Conservation (phyloP, 2,329 filamentous ascomycete genomes). For the Lasiodiplodia hormozganensis region DNA sequence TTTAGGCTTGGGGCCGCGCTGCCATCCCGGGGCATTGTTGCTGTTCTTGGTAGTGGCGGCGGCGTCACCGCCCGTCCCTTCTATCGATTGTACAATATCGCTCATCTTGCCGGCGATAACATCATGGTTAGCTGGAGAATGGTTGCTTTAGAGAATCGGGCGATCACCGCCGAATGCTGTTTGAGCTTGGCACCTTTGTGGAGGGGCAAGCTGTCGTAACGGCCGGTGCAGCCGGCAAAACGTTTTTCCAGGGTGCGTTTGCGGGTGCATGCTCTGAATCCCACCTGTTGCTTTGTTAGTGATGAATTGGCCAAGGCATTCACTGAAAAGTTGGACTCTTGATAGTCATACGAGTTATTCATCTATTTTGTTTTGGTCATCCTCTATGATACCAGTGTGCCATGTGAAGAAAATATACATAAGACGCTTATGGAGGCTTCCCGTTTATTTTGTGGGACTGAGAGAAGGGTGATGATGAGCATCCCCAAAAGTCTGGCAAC, state of each 20-base stretch:
- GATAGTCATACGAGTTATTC: too few relatives aligned
- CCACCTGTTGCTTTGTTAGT: too few relatives aligned
- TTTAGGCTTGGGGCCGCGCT: background rate
- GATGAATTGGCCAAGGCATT: too few relatives aligned
- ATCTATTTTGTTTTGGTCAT: too few relatives aligned
- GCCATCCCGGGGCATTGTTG: background rate
- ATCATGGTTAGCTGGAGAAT: background rate
- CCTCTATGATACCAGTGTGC: too few relatives aligned
- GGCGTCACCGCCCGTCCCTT: background rate
- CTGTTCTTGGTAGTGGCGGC: background rate
- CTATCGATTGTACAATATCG: constrained; percentile 7
- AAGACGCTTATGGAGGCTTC: too few relatives aligned
- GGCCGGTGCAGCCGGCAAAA: background rate
- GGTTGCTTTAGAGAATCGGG: background rate
- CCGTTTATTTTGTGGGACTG: too few relatives aligned
- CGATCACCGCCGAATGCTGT: background rate
- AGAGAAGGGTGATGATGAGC: background rate
- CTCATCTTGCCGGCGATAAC: background rate
- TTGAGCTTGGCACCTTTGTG: constrained; percentile 4
- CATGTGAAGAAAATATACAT: too few relatives aligned
- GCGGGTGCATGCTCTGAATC: background rate
- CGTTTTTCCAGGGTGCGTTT: background rate
- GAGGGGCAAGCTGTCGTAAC: background rate
- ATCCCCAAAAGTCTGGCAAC: background rate
- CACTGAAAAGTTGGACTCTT: too few relatives aligned